phyloP scores from a whole-genome alignment of 2,329 filamentous ascomycete species.

The Plectosphaerella sp. region DNA sequence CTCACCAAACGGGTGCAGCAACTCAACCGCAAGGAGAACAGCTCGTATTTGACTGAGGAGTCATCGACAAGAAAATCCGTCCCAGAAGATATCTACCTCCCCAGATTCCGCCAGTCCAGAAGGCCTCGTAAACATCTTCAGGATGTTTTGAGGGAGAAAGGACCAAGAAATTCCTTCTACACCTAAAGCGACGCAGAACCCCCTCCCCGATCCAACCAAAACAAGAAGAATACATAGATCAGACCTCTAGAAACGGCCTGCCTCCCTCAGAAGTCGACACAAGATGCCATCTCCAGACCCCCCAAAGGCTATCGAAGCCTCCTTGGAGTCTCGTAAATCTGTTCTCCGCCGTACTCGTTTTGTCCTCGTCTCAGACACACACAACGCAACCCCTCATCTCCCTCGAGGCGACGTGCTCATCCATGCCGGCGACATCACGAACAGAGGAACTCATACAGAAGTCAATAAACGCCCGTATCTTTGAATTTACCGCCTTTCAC shows the following conservation, averaged over 20 bases:
- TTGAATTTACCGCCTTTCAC: neutral
- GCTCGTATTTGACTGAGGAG: no score
- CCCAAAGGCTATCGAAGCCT: neutral
- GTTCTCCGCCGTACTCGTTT: conserved; percentile 52
- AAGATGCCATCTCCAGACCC: neutral
- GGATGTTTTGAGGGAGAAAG: no score
- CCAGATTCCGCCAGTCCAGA: no score
- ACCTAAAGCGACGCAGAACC: no score
- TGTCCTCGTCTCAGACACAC: conserved; percentile 74
- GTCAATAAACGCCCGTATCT: conserved; percentile 17
- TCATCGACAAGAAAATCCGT: no score
- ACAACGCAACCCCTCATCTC: conserved; percentile 61
- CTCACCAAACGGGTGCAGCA: no score
- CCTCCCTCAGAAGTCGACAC: neutral
- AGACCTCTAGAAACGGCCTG: neutral
- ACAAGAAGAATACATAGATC: neutral
- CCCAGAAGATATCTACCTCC: no score
- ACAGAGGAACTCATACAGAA: conserved; percentile 60
- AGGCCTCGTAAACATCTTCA: no score
- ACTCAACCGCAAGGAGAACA: no score
- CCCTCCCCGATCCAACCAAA: neutral
- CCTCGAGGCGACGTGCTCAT: conserved; percentile 71
- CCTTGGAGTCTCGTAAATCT: neutral
- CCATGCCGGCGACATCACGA: conserved; percentile 73
- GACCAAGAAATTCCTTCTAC: no score